phyloP scores from a whole-genome alignment of 2,329 filamentous ascomycete species.

The Plenodomus biglobosus region DNA sequence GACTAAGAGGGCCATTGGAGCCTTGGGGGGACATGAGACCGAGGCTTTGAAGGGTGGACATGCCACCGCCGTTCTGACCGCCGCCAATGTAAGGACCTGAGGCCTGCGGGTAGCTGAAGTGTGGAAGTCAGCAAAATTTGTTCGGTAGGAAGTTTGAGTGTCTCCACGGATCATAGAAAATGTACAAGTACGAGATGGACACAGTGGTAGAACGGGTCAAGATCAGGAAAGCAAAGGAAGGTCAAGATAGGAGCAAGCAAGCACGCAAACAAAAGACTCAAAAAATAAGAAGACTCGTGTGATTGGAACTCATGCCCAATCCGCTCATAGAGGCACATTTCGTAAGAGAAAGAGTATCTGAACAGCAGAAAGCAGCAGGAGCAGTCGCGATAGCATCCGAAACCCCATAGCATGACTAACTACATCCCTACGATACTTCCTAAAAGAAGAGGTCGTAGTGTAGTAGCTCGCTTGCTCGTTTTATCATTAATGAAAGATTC shows the following conservation, averaged over 20 bases:
- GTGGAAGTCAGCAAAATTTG: neutral
- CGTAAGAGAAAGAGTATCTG: constrained; percentile 32
- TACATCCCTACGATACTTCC: constrained; percentile 36
- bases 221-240: constrained; percentile 21
- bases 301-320: constrained; percentile 44
- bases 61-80: neutral
- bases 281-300: constrained; percentile 32
- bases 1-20: constrained; percentile 2
- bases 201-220: neutral
- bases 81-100: neutral
- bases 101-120: neutral
- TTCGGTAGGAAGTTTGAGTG: constrained; percentile 3
- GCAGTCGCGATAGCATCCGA: constrained; percentile 14
- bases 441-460: constrained; percentile 17
- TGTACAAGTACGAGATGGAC: neutral
- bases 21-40: neutral
- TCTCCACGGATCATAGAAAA: constrained; percentile 6
- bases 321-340: constrained; percentile 32
- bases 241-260: constrained; percentile 10
- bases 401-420: constrained; percentile 37
- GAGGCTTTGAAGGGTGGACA: neutral
- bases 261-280: constrained; percentile 33
- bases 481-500: constrained; percentile 1
- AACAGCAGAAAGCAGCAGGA: constrained; percentile 27
- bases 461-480: constrained; percentile 14